These are phyloP conservation scores for Leucoagaricus sp. DNA, from an alignment of 1,284 basidiomycete genomes.

Conservation along the genomic window DNA sequence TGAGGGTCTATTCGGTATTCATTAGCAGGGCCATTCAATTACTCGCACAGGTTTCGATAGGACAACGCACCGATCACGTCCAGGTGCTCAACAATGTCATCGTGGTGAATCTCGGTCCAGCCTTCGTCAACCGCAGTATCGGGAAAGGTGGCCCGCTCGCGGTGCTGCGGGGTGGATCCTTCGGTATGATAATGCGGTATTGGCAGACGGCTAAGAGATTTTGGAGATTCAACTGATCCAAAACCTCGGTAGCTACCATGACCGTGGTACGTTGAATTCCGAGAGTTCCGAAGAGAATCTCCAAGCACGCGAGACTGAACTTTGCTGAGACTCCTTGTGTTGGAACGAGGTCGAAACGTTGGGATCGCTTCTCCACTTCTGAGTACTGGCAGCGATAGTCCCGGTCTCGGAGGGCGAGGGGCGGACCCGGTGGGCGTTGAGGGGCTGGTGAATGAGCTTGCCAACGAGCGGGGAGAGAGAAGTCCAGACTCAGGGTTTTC, in stretches of 20 bases:
- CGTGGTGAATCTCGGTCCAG: slow-evolving; percentile 52
- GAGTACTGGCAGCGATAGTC: background rate
- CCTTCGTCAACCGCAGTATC: slow-evolving; percentile 20
- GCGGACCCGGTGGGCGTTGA: background rate
- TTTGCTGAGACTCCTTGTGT: slow-evolving; percentile 7
- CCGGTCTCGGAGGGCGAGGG: background rate
- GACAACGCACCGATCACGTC: slow-evolving; percentile 67
- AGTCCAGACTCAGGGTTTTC: slow-evolving; percentile 1
- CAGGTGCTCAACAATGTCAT: slow-evolving; percentile 75
- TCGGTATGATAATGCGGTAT: background rate
- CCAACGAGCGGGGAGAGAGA: background rate
- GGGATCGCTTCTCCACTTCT: background rate
- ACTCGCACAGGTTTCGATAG: background rate
- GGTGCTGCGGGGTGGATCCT: background rate
- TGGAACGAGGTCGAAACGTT: background rate
- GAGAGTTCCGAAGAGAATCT: background rate
- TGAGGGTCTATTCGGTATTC: slow-evolving; percentile 59
- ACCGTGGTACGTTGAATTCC: background rate
- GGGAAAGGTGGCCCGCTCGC: background rate
- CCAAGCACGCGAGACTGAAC: slow-evolving; percentile 15
- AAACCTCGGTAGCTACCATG: background rate
- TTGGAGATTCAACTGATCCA: background rate
- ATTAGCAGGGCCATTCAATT: background rate
- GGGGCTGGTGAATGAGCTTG: background rate
- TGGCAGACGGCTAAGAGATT: background rate